These are phyloP conservation scores for Chaetomiaceae sp. DNA, from an alignment of 2,329 filamentous ascomycete genomes.

Conservation along the genomic window DNA sequence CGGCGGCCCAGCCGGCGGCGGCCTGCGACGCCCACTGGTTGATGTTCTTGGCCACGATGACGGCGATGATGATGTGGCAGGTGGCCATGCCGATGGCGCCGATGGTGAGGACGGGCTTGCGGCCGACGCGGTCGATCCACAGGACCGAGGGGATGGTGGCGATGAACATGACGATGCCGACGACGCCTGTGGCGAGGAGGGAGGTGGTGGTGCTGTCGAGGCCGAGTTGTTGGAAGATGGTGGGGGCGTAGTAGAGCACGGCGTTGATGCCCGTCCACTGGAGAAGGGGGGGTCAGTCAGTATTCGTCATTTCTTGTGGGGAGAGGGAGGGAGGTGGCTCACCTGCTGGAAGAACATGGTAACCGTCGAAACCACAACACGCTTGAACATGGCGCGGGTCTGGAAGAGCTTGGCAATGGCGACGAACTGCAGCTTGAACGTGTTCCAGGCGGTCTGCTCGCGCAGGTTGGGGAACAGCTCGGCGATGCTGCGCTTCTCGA, in stretches of 20 bases:
- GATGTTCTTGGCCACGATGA: slow-evolving; percentile 62
- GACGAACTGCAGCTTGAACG: slow-evolving; percentile 65
- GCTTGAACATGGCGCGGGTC: slow-evolving; percentile 61
- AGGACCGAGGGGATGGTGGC: slow-evolving; percentile 63
- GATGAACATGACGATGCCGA: slow-evolving; percentile 66
- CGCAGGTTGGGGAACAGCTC: slow-evolving; percentile 64
- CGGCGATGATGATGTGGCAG: slow-evolving; percentile 68
- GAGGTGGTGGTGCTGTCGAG: slow-evolving; percentile 47
- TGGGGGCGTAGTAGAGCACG: slow-evolving; percentile 65
- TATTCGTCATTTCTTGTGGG: too few species aligned
- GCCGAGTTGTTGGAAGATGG: slow-evolving; percentile 65
- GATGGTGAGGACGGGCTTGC: slow-evolving; percentile 57
- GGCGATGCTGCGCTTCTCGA: slow-evolving; percentile 67
- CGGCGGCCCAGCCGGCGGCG: slow-evolving; percentile 66
- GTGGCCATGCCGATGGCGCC: slow-evolving; percentile 67
- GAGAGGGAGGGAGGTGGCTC: slow-evolving; percentile 25
- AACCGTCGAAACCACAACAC: slow-evolving; percentile 59
- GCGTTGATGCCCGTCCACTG: slow-evolving; percentile 51
- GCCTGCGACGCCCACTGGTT: slow-evolving; percentile 52
- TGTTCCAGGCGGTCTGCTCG: slow-evolving; percentile 57
- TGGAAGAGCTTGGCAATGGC: slow-evolving; percentile 62
- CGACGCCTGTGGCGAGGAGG: slow-evolving; percentile 65
- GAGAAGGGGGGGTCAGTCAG: not conserved
- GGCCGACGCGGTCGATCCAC: slow-evolving; percentile 60
- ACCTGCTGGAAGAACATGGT: slow-evolving; percentile 59